These are phyloP conservation scores for Hypoxylon sp. DNA, from an alignment of 2,329 filamentous ascomycete species.

Conservation along the genomic window DNA sequence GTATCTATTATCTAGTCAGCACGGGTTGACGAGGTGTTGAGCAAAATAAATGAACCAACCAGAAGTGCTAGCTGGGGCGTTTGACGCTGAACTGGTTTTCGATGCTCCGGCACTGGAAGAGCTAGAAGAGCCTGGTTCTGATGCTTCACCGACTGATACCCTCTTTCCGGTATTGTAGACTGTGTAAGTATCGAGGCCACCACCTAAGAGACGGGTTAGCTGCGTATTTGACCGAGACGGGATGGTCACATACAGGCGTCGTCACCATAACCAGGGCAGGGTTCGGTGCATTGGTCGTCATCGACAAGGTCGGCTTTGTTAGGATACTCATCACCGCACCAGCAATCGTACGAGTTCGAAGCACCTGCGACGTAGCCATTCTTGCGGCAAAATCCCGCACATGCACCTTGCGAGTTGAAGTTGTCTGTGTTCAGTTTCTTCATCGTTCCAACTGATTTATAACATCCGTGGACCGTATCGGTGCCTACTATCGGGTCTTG, in stretches of 20 bases:
- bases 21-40: not conserved
- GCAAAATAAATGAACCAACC: constrained; percentile 22
- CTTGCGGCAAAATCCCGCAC: constrained; percentile 59
- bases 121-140: constrained; percentile 51
- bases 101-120: constrained; percentile 51
- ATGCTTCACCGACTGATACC: constrained; percentile 57
- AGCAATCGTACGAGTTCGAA: constrained; percentile 75
- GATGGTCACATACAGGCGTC: constrained; percentile 74
- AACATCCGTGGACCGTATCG: constrained; percentile 68
- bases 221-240: constrained; percentile 31
- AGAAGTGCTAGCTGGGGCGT: constrained; percentile 44
- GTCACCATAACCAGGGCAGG: constrained; percentile 74
- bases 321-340: constrained; percentile 80
- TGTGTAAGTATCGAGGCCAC: constrained; percentile 62
- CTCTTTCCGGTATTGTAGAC: constrained; percentile 67
- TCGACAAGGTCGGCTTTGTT: constrained; percentile 67
- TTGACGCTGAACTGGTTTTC: constrained; percentile 22
- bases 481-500: constrained; percentile 56
- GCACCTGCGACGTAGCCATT: constrained; percentile 72
- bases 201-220: constrained; percentile 52
- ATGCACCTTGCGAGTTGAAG: constrained; percentile 62
- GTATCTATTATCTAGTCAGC: constrained; percentile 28
- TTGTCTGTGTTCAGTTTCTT: constrained; percentile 38
- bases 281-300: constrained; percentile 73
- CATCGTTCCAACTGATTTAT: constrained; percentile 60